phyloP scores from a whole-genome alignment of 78 protist genomes.

The Dictyostelium firmibasis region DNA sequence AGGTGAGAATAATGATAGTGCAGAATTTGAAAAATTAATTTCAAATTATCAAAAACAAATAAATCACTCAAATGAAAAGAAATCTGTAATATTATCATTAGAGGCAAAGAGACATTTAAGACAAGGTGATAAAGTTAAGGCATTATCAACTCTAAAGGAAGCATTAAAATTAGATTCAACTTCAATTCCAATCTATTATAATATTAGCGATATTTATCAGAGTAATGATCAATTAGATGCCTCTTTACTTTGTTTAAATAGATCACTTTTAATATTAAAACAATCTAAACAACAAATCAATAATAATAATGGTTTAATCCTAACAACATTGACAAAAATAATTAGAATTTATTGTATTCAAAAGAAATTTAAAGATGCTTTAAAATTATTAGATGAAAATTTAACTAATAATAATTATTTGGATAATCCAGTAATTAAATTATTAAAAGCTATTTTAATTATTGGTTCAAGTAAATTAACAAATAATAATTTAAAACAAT shows the following conservation, averaged over 20 bases:
- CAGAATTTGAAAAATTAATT: neutral
- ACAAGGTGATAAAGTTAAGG: neutral
- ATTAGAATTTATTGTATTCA: conserved; percentile 7
- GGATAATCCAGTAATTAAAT: neutral
- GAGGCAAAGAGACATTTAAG: neutral
- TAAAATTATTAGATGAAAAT: neutral
- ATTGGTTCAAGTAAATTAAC: neutral
- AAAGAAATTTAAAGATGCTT: conserved; percentile 12
- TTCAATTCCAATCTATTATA: neutral
- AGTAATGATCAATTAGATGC: conserved; percentile 11
- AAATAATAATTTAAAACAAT: conserved; percentile 44
- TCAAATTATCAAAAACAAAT: neutral
- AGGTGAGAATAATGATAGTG: neutral
- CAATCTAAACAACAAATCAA: neutral
- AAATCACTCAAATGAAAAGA: neutral
- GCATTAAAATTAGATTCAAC: neutral
- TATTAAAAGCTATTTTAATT: neutral
- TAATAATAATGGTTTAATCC: neutral
- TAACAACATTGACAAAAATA: neutral
- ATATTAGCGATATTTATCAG: conserved; percentile 32
- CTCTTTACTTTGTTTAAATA: conserved; percentile 21
- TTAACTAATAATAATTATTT: neutral
- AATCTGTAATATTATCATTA: neutral
- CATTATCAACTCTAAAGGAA: neutral
- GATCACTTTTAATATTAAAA: neutral